Conservation (phyloP, 1,284 basidiomycete genomes). For the Ceratorhiza oryzae-sativae region DNA sequence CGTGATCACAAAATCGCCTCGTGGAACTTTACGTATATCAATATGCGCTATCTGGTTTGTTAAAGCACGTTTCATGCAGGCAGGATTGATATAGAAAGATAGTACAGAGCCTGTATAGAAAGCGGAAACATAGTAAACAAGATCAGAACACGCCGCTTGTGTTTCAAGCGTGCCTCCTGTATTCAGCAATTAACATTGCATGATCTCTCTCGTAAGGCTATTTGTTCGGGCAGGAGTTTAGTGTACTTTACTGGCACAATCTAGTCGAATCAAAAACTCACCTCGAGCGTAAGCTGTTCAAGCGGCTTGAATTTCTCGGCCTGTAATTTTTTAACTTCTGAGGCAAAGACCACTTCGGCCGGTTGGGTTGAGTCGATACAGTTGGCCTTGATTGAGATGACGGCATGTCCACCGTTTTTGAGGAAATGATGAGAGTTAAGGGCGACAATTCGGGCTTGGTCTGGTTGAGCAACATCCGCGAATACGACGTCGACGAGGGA, state of each 20-base stretch:
- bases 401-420: constrained; percentile 89
- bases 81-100: background rate
- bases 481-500: constrained; percentile 96
- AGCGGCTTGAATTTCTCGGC: constrained; percentile 87
- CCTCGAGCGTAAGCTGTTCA: constrained; percentile 89
- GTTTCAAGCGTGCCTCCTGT: constrained; percentile 43
- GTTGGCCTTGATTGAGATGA: constrained; percentile 99
- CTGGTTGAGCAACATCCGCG: constrained; percentile 97
- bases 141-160: background rate
- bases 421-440: constrained; percentile 97
- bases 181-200: constrained; percentile 76
- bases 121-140: background rate
- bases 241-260: no score
- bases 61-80: background rate
- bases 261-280: constrained; percentile 18
- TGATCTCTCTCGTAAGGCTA: constrained; percentile 59
- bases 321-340: constrained; percentile 87
- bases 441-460: constrained; percentile 95
- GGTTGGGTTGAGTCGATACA: constrained; percentile 97
- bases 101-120: background rate
- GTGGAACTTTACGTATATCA: no score
- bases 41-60: no score
- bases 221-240: background rate
- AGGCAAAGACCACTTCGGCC: constrained; percentile 89
- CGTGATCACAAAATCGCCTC: no score